A percentile compares a stretch with the other conserved stretches of the same genome.
Conservation (phyloP, 306 rosid species). For the Sechiopsis laciniata region DNA sequence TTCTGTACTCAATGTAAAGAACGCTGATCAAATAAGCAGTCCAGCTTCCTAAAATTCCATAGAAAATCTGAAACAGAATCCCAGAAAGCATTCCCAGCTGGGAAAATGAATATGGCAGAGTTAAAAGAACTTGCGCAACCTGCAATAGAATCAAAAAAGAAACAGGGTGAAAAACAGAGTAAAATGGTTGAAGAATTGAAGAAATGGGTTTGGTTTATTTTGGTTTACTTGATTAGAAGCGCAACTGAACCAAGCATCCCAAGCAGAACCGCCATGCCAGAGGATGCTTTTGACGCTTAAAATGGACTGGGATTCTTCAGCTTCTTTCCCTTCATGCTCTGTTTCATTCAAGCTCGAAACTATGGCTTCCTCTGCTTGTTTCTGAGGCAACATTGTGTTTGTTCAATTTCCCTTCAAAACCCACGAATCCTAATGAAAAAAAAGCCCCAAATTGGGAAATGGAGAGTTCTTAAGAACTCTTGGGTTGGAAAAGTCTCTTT, state of each 20-base stretch:
- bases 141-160: constrained; percentile 15
- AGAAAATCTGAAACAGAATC: constrained; percentile 68
- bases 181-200: too few species aligned
- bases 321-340: constrained; percentile 45
- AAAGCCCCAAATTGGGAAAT: neutral
- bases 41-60: constrained; percentile 92
- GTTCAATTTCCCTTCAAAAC: constrained; percentile 19
- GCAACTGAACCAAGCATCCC: neutral
- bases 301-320: constrained; percentile 33
- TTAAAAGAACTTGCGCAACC: constrained; percentile 93
- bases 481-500: constrained; percentile 21
- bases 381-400: constrained; percentile 81
- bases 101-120: constrained; percentile 90
- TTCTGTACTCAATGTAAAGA: constrained; percentile 75
- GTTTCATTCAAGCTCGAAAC: constrained; percentile 56
- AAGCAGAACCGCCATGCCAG: neutral
- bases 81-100: constrained; percentile 92
- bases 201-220: neutral
- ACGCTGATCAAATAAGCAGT: constrained; percentile 93
- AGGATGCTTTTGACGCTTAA: constrained; percentile 29
- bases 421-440: constrained; percentile 25
- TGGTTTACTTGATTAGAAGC: constrained; percentile 62
- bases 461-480: neutral
- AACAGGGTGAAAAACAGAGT: fast-evolving
- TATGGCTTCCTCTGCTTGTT: constrained; percentile 88